Evolutionary conservation across 2,329 filamentous ascomycete genomes (phyloP), one percentile per base, ranked within the genome.

Genomic region (Xylaria sp.): DNA sequence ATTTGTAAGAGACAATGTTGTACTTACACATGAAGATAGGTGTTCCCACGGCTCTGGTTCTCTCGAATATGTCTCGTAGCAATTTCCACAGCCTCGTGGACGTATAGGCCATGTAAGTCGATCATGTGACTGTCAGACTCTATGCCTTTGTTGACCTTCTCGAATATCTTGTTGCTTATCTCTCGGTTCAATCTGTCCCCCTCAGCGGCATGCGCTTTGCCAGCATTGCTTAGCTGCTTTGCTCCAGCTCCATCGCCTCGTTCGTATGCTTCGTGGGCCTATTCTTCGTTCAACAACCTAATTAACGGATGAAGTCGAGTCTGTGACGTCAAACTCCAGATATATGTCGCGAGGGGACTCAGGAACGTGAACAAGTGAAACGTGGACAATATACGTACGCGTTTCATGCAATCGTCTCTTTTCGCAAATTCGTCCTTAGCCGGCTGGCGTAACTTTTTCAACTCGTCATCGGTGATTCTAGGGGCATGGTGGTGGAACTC

Each of bases 111-210:
- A 80, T 99, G 96, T 56, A 99, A 85, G 81, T 99, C 96, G 74
- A 99, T 94, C 13, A 39, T 18, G 2, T 39, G 36, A 9, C 92
- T 93, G 80, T 98, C 95, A 46, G 84, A 84, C 18, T 88, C 86
- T 10, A 97, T 91, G 69, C 91, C 89, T 20, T 89, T 92, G 2
- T 92, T 90, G 78, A 98, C 98, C 84, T 97, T 97, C 82, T 95
- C 93, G 84, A 99, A 97, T 78, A 98, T 98, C 80, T 88, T 97
- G 67, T 97, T 93, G 67, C 93, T 93, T 1, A 96, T 96, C 80
- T 97, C 93, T 72, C 88, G 89, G 84, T 97, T 97, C 83, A 94
- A 97, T 68, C 91, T 85, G 72, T 97, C 93, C 89, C 97, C 96
- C 78, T 91, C 88, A 66, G 89, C 88, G 48, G 91, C 94, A 80